Conservation (phyloP, 192 early-diverging fungal genomes). For the Podila horticola region DNA sequence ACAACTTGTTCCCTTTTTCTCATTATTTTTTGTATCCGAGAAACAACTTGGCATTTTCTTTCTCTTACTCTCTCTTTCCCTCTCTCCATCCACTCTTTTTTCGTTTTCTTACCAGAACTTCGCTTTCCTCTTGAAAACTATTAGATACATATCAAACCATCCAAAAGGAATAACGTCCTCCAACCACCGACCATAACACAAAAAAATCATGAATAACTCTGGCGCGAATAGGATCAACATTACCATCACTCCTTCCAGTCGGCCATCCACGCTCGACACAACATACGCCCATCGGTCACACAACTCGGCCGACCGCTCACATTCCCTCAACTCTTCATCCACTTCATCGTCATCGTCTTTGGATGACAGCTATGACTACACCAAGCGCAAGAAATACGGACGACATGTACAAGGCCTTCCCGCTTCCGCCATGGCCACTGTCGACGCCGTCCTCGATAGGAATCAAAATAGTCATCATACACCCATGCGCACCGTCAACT, state of each 20-base stretch:
- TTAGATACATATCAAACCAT: no score
- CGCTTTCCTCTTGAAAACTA: no score
- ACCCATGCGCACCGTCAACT: background rate
- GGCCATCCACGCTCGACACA: constrained; percentile 18
- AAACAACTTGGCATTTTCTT: no score
- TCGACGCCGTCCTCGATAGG: constrained; percentile 7
- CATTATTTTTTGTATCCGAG: no score
- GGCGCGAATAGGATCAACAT: constrained; percentile 15
- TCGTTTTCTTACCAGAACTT: no score
- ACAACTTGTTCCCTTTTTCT: no score
- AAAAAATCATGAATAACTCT: background rate
- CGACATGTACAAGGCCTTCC: constrained; percentile 11
- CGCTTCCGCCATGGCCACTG: constrained; percentile 1
- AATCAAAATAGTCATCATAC: background rate
- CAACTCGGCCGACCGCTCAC: no score
- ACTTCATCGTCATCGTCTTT: constrained; percentile 9
- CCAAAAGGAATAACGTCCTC: background rate
- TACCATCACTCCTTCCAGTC: constrained; percentile 18
- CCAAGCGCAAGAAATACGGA: background rate
- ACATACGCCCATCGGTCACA: background rate
- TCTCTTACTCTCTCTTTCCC: no score
- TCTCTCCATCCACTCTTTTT: no score
- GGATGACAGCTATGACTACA: background rate
- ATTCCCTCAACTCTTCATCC: background rate
- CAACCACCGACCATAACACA: background rate